phyloP scores from a whole-genome alignment of 768 basidiomycete genomes.

The Naganishia vishniacii region DNA sequence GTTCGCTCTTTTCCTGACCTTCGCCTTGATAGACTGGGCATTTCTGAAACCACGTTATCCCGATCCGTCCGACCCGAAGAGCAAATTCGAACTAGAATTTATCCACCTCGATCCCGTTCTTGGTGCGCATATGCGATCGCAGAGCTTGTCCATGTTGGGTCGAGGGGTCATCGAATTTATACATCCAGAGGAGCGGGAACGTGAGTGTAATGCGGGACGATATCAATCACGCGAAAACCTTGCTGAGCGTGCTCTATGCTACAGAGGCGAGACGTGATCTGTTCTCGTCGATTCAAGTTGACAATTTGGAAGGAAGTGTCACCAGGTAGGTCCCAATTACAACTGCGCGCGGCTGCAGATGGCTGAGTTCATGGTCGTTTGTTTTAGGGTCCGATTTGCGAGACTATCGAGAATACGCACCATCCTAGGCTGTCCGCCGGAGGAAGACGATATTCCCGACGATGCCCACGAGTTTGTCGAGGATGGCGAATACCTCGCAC shows the following conservation, averaged over 20 bases:
- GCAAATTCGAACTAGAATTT: constrained; percentile 41
- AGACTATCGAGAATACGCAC: constrained; percentile 42
- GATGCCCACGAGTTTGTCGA: constrained; percentile 40
- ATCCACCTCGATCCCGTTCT: constrained; percentile 47
- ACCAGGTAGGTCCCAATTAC: constrained; percentile 38
- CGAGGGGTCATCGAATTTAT: constrained; percentile 47
- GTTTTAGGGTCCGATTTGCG: constrained; percentile 44
- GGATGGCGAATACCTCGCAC: constrained; percentile 45
- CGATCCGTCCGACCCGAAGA: constrained; percentile 9
- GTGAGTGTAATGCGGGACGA: constrained; percentile 32
- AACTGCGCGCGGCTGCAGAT: not conserved
- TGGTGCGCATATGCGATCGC: constrained; percentile 39
- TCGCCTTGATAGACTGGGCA: constrained; percentile 17
- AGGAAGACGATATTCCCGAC: constrained; percentile 37
- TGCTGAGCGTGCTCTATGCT: not conserved
- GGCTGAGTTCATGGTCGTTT: not conserved
- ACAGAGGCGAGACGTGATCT: constrained; percentile 45
- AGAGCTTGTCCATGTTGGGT: constrained; percentile 44
- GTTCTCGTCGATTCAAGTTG: constrained; percentile 37
- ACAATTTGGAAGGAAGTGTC: constrained; percentile 47
- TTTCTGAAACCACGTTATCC: constrained; percentile 24
- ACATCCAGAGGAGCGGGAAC: constrained; percentile 46
- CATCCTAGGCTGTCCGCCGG: constrained; percentile 42
- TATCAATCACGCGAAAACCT: not conserved
- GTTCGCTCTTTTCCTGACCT: not conserved